Base-by-base conservation (phyloP, 306 rosid species). In the Vigna reflexopilosa region DNA sequence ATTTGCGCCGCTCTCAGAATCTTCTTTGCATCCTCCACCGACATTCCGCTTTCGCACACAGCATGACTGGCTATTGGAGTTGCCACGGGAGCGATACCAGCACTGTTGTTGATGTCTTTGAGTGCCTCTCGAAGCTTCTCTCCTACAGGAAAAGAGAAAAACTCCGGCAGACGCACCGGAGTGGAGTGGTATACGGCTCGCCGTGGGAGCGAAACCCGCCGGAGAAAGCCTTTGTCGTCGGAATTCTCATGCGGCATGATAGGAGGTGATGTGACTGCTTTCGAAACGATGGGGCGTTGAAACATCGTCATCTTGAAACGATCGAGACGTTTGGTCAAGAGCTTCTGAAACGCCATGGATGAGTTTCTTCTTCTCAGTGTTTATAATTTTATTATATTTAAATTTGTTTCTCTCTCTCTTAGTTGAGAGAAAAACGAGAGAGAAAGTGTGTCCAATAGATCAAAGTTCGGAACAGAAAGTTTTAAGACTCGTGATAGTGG, bases 291-390 rank as follows among this genome's bases (percentile, higher is more conserved):
- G 19, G 72, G 1, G 76, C n/a, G 56, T 2, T 69, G 70, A 0
- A 76, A 69, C 19, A 55, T 20, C 14, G 77, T 52, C 4, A 73
- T 67, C 81, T 78, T 80, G 76, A 45, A 3, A 32, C 84, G 69
- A 11, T 79, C 73, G 2, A 77, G 57, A 0, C 91, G 90, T 78
- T 83, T 86, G 42, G 85, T 28, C 1, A 91, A 62, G 49, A 86
- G 62, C 78, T 88, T 85, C 6, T 90, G 85, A 84, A 87, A 85
- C 69, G 93, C 97, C 99, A 93, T 95, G 78, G 77, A 63, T 30
- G n/a, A 3, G 4, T 11, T 40, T 40, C 28, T 40, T 40, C 50
- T 17, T 47, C 1, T 9, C 19, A 61, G 30, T 3, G 4, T 61
- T 14, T n/a, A 12, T 51, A 38, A 26, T 80, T 22, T 40, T 9